These are phyloP conservation scores for Cynanchum wilfordii DNA, from an alignment of 257 asterid species.

Conservation along the genomic window DNA sequence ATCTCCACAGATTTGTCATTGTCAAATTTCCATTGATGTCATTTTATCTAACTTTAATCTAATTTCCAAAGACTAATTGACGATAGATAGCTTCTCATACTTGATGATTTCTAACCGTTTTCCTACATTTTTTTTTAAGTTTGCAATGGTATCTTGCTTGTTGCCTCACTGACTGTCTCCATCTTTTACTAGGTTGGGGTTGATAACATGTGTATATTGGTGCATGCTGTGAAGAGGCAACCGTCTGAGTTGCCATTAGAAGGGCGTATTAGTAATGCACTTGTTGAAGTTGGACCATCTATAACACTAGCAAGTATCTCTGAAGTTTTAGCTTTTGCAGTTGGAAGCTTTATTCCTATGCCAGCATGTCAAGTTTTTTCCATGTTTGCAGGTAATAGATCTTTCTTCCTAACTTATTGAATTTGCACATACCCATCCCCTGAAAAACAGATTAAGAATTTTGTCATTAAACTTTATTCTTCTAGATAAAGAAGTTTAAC, in stretches of 20 bases:
- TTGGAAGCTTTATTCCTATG: constrained; percentile 96
- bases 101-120: neutral
- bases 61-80: neutral
- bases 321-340: constrained; percentile 99
- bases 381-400: constrained; percentile 87
- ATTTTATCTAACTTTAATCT: neutral
- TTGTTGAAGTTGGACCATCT: constrained; percentile 98
- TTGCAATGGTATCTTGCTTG: constrained; percentile 3
- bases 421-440: neutral
- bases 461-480: constrained; percentile 2
- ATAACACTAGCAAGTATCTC: constrained; percentile 92
- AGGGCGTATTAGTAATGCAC: constrained; percentile 94
- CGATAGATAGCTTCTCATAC: neutral
- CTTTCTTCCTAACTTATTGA: neutral
- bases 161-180: neutral
- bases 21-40: neutral
- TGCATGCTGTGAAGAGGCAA: constrained; percentile 95
- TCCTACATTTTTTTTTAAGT: too few relatives aligned
- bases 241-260: constrained; percentile 87
- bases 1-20: neutral
- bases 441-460: neutral
- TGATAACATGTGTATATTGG: constrained; percentile 98
- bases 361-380: constrained; percentile 98
- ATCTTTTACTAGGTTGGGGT: constrained; percentile 79
- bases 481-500: constrained; percentile 2